A percentile compares a stretch with the other conserved stretches of the same genome.
Conservation (phyloP, 116 monocot genomes). For the Posidonia oceanica region DNA sequence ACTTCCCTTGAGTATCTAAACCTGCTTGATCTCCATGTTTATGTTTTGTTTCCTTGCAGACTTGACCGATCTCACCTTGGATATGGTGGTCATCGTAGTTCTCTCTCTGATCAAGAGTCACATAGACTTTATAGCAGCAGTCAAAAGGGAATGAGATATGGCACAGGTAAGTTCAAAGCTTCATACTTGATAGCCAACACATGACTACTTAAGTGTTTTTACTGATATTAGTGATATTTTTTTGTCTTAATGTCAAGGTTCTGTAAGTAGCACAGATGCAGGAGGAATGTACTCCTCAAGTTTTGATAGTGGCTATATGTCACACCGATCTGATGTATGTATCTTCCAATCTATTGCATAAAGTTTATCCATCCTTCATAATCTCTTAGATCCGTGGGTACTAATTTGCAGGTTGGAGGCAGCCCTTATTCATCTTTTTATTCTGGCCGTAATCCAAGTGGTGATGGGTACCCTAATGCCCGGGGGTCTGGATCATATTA, state of each 20-base stretch:
- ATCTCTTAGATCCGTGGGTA: too few species aligned
- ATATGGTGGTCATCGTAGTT: slow-evolving; percentile 55
- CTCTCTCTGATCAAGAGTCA: slow-evolving; percentile 53
- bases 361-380: neutral
- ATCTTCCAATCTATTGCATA: neutral
- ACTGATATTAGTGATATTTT: neutral
- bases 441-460: slow-evolving; percentile 60
- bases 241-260: slow-evolving; percentile 32
- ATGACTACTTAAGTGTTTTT: too few species aligned
- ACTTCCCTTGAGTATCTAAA: neutral
- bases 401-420: slow-evolving; percentile 46
- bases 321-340: slow-evolving; percentile 85
- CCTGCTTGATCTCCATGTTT: too few species aligned
- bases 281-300: slow-evolving; percentile 68
- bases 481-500: slow-evolving; percentile 81
- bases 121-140: slow-evolving; percentile 51
- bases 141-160: slow-evolving; percentile 53
- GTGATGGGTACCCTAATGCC: slow-evolving; percentile 47
- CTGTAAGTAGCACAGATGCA: slow-evolving; percentile 51
- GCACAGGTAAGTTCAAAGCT: neutral
- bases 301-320: slow-evolving; percentile 42
- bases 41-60: slow-evolving; percentile 22
- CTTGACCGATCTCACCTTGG: slow-evolving; percentile 48
- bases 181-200: too few species aligned
- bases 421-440: slow-evolving; percentile 84